Evolutionary conservation across 305 asterid genomes (phyloP).

Genomic region (Fraxinus greggii): DNA sequence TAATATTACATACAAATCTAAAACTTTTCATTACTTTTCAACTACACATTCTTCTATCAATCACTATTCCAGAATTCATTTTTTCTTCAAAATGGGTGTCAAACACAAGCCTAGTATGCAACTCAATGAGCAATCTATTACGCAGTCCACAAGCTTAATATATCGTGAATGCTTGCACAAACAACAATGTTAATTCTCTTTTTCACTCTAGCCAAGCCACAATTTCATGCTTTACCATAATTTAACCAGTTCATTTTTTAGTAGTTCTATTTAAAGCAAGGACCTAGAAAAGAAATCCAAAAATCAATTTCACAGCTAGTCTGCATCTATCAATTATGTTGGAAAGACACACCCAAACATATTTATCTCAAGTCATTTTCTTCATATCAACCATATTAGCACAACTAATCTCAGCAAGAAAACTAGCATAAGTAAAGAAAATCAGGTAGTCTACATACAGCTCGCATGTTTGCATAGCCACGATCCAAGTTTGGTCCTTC

Average conservation of each 20-base stretch:
- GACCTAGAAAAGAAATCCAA: background rate
- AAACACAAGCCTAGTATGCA: too few relatives aligned
- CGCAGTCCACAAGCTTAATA: slow-evolving; percentile 5
- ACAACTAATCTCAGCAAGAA: slow-evolving; percentile 15
- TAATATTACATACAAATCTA: too few relatives aligned
- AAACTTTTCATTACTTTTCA: too few relatives aligned
- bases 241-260: background rate
- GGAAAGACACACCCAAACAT: background rate
- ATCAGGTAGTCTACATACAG: slow-evolving; percentile 53
- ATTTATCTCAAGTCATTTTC: background rate
- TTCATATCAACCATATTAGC: slow-evolving; percentile 14
- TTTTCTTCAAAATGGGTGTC: too few relatives aligned
- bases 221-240: background rate
- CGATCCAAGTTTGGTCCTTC: slow-evolving; percentile 84
- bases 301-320: slow-evolving; percentile 19
- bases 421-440: slow-evolving; percentile 23
- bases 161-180: slow-evolving; percentile 1
- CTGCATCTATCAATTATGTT: slow-evolving; percentile 8
- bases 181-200: background rate
- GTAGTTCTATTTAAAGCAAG: background rate
- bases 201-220: background rate
- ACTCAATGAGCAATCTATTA: background rate
- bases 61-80: too few relatives aligned
- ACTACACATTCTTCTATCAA: too few relatives aligned
- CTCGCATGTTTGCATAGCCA: slow-evolving; percentile 65